Evolutionary conservation across 495 filamentous ascomycete genomes (phyloP).

Genomic region (Penicillium goetzii): DNA sequence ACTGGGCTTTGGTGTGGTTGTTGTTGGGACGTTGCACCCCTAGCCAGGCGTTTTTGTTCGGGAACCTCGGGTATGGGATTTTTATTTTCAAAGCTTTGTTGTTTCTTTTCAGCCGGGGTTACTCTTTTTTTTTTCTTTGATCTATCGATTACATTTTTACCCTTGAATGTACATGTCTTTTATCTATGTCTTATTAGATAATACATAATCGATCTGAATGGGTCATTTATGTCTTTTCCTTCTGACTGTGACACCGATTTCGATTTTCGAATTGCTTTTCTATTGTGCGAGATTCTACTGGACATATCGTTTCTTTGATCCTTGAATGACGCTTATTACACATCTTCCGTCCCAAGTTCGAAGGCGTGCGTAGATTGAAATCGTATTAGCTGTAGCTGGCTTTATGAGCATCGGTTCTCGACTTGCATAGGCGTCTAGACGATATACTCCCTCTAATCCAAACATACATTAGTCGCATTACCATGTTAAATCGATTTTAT

Average conservation of each 20-base stretch:
- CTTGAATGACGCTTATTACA: background rate
- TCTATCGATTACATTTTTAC: constrained; percentile 15
- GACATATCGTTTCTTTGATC: constrained; percentile 25
- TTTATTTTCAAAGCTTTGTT: constrained; percentile 5
- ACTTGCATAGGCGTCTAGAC: too few relatives aligned
- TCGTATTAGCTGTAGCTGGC: background rate
- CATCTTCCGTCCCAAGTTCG: too few relatives aligned
- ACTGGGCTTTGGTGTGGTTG: background rate
- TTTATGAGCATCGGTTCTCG: background rate
- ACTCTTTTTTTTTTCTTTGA: constrained; percentile 11
- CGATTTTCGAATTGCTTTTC: constrained; percentile 1
- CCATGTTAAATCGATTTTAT: too few relatives aligned
- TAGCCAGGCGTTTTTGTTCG: constrained; percentile 19
- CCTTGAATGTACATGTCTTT: constrained; percentile 33
- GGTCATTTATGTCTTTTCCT: constrained; percentile 21
- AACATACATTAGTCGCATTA: too few relatives aligned
- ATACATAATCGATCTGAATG: constrained; percentile 30
- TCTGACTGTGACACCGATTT: background rate
- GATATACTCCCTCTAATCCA: too few relatives aligned
- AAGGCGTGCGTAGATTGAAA: background rate
- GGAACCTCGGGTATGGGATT: constrained; percentile 10
- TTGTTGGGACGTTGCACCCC: constrained; percentile 1
- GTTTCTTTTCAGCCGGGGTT: constrained; percentile 7
- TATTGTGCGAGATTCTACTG: constrained; percentile 23
- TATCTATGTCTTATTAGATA: constrained; percentile 33